These are phyloP conservation scores for Aspergillus glaucus DNA, from an alignment of 2,329 filamentous ascomycete species.

Conservation along the genomic window DNA sequence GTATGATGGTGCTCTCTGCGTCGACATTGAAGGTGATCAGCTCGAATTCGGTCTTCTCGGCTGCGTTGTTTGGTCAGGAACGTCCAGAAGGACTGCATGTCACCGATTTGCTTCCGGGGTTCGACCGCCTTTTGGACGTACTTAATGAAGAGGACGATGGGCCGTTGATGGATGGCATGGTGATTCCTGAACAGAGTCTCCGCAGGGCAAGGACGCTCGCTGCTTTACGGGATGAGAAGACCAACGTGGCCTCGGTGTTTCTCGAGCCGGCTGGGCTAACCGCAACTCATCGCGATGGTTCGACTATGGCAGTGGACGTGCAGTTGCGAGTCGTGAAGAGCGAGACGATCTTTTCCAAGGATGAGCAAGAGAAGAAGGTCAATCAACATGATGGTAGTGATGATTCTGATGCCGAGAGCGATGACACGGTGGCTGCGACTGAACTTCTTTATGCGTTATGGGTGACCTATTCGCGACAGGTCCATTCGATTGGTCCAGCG, in stretches of 20 bases:
- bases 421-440: conserved; percentile 46
- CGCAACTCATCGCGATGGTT: conserved; percentile 83
- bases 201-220: conserved; percentile 79
- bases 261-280: conserved; percentile 76
- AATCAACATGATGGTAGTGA: conserved; percentile 54
- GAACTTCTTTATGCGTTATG: conserved; percentile 92
- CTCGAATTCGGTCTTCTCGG: conserved; percentile 90
- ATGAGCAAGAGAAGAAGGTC: conserved; percentile 58
- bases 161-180: conserved; percentile 81
- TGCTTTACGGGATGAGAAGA: conserved; percentile 73
- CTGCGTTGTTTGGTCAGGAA: conserved; percentile 83
- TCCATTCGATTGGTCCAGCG: conserved; percentile 67
- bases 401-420: conserved; percentile 16
- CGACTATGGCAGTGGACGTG: conserved; percentile 86
- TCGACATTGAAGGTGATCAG: conserved; percentile 73
- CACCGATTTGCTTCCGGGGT: conserved; percentile 74
- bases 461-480: conserved; percentile 92
- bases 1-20: conserved; percentile 88
- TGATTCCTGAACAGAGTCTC: conserved; percentile 94
- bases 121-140: conserved; percentile 74
- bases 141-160: conserved; percentile 83
- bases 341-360: conserved; percentile 58
- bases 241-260: conserved; percentile 72
- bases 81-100: conserved; percentile 75
- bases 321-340: conserved; percentile 96